Evolutionary conservation across 306 rosid genomes (phyloP), one percentile per base, ranked within the genome.

Genomic region (Fagus sylvatica): DNA sequence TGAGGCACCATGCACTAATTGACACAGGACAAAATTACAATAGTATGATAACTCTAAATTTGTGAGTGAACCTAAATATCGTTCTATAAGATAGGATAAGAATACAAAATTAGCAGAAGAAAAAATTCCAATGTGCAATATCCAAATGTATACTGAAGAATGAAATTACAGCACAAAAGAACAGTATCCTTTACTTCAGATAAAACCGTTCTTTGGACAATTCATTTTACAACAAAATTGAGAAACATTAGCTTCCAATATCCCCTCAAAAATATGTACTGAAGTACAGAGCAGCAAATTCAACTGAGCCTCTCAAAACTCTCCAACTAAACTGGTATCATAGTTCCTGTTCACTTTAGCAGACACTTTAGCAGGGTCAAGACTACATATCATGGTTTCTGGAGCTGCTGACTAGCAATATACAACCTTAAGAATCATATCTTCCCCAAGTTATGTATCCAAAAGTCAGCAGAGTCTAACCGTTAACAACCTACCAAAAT

Each of bases 401-500:
- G 79, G 71, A 36, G 70, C 80, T 77, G 74, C 78, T 48, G 67
- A 80, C 61, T 42, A 55, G 74, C 19, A 37, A 60, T 72, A 41
- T 6, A 84, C 78, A 74, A 78, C 85, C 84, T 83, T 75, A 74
- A 76, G 54, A 86, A 62, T 86, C 85, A 73, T 64, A 82, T 81
- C 84, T 77, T 84, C 43, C 76, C 81, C 61, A 75, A 66, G 74
- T 55, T 51, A 55, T 79, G 87, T 80, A 86, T 80, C 78, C 73
- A 83, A 70, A 85, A 78, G 85, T 86, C 85, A 83, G 85, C 74
- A 80, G 69, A 83, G 75, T 78, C 83, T 76, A 86, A 54, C 81
- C 61, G n/a, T 81, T 79, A 78, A 89, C 86, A 85, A 41, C 82
- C 91, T 88, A 85, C 78, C 81, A 88, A 84, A 86, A 80, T 70